Percentiles rank a stretch among this genome's conserved stretches.
phyloP scores from a whole-genome alignment of 495 filamentous ascomycete species.

The Aspergillus campestris region DNA sequence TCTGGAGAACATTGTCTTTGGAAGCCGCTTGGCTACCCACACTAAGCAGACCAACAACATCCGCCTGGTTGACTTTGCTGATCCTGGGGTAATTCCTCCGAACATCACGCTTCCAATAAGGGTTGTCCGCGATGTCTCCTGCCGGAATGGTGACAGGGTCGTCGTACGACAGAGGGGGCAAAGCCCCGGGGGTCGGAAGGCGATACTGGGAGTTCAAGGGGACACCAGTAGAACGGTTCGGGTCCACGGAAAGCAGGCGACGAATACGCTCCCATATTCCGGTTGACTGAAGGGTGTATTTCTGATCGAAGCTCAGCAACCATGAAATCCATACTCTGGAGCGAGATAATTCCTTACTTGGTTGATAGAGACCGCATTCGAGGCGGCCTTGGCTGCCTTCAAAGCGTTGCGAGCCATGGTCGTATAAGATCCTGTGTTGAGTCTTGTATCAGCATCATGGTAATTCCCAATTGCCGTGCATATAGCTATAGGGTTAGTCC shows the following conservation, averaged over 20 bases:
- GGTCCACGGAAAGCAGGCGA: slow-evolving; percentile 68
- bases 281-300: slow-evolving; percentile 91
- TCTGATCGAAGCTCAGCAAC: slow-evolving; percentile 42
- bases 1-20: slow-evolving; percentile 63
- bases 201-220: slow-evolving; percentile 92
- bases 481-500: too few species aligned
- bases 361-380: slow-evolving; percentile 29
- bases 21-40: slow-evolving; percentile 78
- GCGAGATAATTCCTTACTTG: slow-evolving; percentile 18
- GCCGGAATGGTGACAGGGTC: slow-evolving; percentile 90
- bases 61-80: slow-evolving; percentile 71
- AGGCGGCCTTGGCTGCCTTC: slow-evolving; percentile 37
- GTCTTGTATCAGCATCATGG: slow-evolving; percentile 2
- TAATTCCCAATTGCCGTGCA: background rate
- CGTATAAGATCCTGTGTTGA: slow-evolving; percentile 15
- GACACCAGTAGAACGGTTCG: slow-evolving; percentile 81
- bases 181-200: slow-evolving; percentile 72
- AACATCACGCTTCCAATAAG: slow-evolving; percentile 93
- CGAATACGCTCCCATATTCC: slow-evolving; percentile 87
- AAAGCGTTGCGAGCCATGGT: slow-evolving; percentile 34
- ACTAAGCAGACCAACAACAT: slow-evolving; percentile 75
- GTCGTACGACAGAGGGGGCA: slow-evolving; percentile 69
- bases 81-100: slow-evolving; percentile 79
- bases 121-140: slow-evolving; percentile 90
- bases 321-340: background rate